Percentiles rank a stretch among this genome's conserved stretches.
Evolutionary conservation across 2,329 filamentous ascomycete genomes (phyloP).

Genomic region (Colletotrichum sojae): DNA sequence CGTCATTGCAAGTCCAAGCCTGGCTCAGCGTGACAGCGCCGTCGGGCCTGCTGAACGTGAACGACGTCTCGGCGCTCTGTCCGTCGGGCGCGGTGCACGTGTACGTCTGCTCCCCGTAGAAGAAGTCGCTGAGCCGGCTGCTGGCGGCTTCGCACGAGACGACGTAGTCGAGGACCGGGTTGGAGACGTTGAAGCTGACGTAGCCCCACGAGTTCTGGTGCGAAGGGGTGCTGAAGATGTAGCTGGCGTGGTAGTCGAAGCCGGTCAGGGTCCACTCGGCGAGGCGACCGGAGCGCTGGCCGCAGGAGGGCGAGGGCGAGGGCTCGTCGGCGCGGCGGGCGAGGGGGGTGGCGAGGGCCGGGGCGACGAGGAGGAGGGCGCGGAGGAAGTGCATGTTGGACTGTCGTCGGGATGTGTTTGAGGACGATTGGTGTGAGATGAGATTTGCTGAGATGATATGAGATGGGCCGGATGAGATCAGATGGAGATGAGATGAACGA

Average conservation of each 20-base stretch:
- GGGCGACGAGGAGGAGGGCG: slow-evolving; percentile 30
- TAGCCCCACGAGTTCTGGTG: slow-evolving; percentile 65
- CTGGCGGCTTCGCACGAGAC: slow-evolving; percentile 58
- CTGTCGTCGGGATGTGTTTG: neutral
- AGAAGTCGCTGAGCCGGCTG: slow-evolving; percentile 62
- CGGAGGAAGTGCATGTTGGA: slow-evolving; percentile 25
- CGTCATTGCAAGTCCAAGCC: slow-evolving; percentile 63
- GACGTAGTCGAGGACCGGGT: slow-evolving; percentile 57
- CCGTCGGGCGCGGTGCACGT: slow-evolving; percentile 55
- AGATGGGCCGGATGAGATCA: neutral
- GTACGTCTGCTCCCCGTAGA: slow-evolving; percentile 63
- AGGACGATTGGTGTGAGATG: neutral
- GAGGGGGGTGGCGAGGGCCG: slow-evolving; percentile 34
- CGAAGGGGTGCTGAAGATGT: slow-evolving; percentile 64
- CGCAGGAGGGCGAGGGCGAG: slow-evolving; percentile 7
- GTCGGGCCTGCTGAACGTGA: slow-evolving; percentile 57
- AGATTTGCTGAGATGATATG: neutral
- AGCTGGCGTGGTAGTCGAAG: slow-evolving; percentile 65
- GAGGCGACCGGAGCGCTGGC: slow-evolving; percentile 42
- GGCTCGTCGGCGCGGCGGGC: slow-evolving; percentile 7
- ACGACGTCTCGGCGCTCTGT: slow-evolving; percentile 53
- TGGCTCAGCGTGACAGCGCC: slow-evolving; percentile 60
- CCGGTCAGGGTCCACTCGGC: slow-evolving; percentile 56
- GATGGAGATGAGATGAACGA: neutral
- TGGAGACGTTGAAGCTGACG: slow-evolving; percentile 64